These are phyloP conservation scores for Alternaria solani DNA, from an alignment of 2,329 filamentous ascomycete genomes.

Conservation along the genomic window DNA sequence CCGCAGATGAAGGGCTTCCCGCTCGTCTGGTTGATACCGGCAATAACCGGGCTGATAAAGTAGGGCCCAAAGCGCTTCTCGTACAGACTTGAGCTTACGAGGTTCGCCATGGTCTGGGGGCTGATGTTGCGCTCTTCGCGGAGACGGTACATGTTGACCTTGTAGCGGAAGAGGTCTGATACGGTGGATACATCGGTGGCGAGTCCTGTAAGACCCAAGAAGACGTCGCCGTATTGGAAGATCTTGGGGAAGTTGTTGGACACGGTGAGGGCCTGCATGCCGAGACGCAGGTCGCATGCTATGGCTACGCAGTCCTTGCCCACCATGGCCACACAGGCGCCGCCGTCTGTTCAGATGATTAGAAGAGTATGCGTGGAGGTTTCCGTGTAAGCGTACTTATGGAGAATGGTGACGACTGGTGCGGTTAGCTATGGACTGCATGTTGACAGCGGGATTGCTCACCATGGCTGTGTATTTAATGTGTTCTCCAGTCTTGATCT, in stretches of 20 bases:
- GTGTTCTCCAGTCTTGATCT: conserved; percentile 3
- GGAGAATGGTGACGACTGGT: conserved; percentile 87
- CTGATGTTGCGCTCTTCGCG: conserved; percentile 97
- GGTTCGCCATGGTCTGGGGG: conserved; percentile 93
- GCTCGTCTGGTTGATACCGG: conserved; percentile 92
- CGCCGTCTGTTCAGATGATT: conserved; percentile 70
- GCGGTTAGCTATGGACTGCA: conserved; percentile 42
- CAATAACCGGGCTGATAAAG: conserved; percentile 94
- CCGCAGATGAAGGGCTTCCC: conserved; percentile 98
- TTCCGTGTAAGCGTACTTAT: conserved; percentile 72
- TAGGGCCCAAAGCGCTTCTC: conserved; percentile 95
- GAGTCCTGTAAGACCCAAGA: conserved; percentile 93
- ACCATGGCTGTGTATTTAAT: conserved; percentile 49
- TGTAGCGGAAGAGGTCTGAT: conserved; percentile 97
- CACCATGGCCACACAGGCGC: conserved; percentile 97
- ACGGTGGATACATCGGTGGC: conserved; percentile 96
- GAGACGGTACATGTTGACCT: conserved; percentile 99
- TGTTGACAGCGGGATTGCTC: conserved; percentile 31
- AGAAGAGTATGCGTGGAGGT: conserved; percentile 10
- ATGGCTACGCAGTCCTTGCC: conserved; percentile 99
- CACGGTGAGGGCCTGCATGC: conserved; percentile 93
- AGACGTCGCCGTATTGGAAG: conserved; percentile 95
- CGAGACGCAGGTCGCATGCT: conserved; percentile 97
- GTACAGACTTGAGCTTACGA: conserved; percentile 85
- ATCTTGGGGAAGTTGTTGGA: conserved; percentile 99